These are phyloP conservation scores for Thelonectria blattea DNA, from an alignment of 2,329 filamentous ascomycete species.

Conservation along the genomic window DNA sequence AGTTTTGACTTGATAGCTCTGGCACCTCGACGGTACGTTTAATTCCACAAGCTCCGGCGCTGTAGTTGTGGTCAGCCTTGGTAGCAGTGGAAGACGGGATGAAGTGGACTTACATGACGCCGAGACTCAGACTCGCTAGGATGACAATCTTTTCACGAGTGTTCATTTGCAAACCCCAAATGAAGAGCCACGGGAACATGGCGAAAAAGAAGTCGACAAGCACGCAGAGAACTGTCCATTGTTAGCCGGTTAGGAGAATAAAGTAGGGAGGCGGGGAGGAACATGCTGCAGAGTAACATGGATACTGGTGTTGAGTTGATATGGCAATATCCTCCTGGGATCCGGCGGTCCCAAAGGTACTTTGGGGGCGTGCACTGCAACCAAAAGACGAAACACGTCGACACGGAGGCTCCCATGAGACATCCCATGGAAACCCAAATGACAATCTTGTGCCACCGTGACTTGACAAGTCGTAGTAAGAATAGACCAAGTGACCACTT, in stretches of 20 bases:
- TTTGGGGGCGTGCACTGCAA: constrained; percentile 27
- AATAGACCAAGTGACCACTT: constrained; percentile 49
- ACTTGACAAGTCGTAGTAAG: constrained; percentile 45
- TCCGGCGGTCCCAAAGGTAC: constrained; percentile 30
- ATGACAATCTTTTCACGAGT: constrained; percentile 53
- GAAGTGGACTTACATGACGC: constrained; percentile 44
- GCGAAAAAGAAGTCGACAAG: constrained; percentile 49
- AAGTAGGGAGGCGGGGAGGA: accelerated
- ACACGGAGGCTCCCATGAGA: constrained; percentile 29
- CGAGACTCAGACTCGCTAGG: constrained; percentile 49
- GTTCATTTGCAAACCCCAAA: constrained; percentile 53
- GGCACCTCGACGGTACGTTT: constrained; percentile 39
- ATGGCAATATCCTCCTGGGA: constrained; percentile 24
- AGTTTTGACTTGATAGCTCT: constrained; percentile 36
- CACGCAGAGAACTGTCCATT: constrained; percentile 29
- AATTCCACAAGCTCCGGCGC: constrained; percentile 40
- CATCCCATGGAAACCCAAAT: constrained; percentile 42
- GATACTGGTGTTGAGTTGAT: constrained; percentile 30
- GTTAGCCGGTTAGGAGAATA: not conserved
- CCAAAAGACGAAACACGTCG: constrained; percentile 24
- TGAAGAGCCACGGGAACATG: constrained; percentile 51
- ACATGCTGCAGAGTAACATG: constrained; percentile 32
- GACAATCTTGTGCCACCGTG: constrained; percentile 42
- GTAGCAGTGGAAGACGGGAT: accelerated
- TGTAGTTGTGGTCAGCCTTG: constrained; percentile 7